phyloP scores from a whole-genome alignment of 345 rosid genomes.

The Linum lewisii region DNA sequence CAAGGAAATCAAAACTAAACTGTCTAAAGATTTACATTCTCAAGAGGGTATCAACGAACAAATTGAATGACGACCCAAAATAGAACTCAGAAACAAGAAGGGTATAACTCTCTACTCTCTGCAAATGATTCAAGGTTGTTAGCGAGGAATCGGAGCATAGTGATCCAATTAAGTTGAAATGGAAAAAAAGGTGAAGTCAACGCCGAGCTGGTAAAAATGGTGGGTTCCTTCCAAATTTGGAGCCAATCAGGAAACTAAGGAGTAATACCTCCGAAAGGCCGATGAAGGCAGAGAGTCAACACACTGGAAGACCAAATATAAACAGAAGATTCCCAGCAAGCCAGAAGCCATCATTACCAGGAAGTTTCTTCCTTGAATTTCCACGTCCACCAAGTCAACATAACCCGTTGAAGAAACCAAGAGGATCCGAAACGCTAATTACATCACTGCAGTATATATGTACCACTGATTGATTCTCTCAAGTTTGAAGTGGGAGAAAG shows the following conservation, averaged over 20 bases:
- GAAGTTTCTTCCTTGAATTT: constrained; percentile 14
- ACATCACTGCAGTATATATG: neutral
- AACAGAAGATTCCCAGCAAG: neutral
- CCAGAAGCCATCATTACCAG: neutral
- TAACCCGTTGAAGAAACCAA: neutral
- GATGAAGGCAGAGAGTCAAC: neutral
- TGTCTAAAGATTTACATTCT: neutral
- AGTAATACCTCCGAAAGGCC: neutral
- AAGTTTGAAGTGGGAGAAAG: neutral
- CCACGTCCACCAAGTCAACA: constrained; percentile 22
- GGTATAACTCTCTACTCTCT: neutral
- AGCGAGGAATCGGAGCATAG: too few species aligned
- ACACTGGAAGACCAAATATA: neutral
- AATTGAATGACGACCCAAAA: neutral
- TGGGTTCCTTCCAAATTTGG: neutral
- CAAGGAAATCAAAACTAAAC: neutral
- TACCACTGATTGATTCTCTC: neutral
- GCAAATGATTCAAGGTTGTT: too few species aligned
- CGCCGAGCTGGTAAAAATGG: neutral
- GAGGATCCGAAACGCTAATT: neutral
- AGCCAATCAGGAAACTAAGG: neutral
- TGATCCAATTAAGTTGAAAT: too few species aligned
- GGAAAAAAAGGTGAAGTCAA: neutral
- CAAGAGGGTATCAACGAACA: neutral
- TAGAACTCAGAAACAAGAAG: neutral